A percentile compares a stretch with the other conserved stretches of the same genome.
Evolutionary conservation across 1,284 basidiomycete species (phyloP).

Genomic region (Irpex lacteus): DNA sequence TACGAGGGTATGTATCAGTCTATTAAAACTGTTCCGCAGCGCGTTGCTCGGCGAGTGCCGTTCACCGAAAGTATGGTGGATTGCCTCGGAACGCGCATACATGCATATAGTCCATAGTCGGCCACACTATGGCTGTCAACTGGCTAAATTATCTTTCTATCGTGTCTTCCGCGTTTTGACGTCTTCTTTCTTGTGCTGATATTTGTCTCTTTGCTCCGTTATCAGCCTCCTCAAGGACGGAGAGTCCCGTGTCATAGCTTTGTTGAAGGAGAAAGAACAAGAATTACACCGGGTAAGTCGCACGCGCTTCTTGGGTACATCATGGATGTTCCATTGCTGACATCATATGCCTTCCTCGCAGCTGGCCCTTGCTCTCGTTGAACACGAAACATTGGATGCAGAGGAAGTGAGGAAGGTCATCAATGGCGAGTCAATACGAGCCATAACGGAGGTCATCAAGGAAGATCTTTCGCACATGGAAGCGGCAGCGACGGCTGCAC

Average conservation of each 20-base stretch:
- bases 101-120: not conserved
- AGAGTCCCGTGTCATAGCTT: constrained; percentile 63
- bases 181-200: constrained; percentile 5
- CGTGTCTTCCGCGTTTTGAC: not conserved
- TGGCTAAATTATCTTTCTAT: not conserved
- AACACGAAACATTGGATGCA: constrained; percentile 89
- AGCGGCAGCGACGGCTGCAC: constrained; percentile 17
- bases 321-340: not conserved
- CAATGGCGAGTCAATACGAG: constrained; percentile 74
- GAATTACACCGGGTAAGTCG: constrained; percentile 77
- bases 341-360: constrained; percentile 26
- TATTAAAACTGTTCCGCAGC: constrained; percentile 10
- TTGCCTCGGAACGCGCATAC: not conserved
- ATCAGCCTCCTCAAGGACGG: constrained; percentile 74
- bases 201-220: constrained; percentile 15
- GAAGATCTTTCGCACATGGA: constrained; percentile 46
- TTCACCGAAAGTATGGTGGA: not conserved
- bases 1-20: constrained; percentile 59
- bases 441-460: constrained; percentile 59
- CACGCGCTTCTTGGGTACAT: not conserved
- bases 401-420: constrained; percentile 87
- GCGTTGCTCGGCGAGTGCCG: not conserved
- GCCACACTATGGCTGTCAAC: not conserved
- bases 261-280: constrained; percentile 71
- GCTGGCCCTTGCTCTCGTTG: constrained; percentile 86